Conservation (phyloP, 1,139 yeast genomes). For the Saccharomyces hybrid region DNA sequence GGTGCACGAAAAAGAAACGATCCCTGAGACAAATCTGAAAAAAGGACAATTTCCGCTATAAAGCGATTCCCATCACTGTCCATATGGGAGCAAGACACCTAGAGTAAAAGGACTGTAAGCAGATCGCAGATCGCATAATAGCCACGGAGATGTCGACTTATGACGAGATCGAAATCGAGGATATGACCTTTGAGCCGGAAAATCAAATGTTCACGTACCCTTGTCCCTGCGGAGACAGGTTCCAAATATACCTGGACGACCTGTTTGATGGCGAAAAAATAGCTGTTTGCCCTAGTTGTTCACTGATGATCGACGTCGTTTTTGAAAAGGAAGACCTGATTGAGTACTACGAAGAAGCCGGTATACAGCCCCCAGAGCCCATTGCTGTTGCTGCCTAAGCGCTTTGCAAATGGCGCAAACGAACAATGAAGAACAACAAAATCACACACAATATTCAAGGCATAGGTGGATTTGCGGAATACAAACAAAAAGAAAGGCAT, state of each 20-base stretch:
- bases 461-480: too few relatives aligned
- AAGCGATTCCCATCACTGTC: neutral
- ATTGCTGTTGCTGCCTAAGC: conserved; percentile 14
- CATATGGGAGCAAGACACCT: neutral
- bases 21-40: neutral
- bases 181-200: conserved; percentile 79
- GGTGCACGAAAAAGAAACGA: neutral
- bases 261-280: conserved; percentile 84
- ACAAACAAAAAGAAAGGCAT: neutral
- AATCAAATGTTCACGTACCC: conserved; percentile 86
- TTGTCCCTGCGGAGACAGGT: conserved; percentile 96
- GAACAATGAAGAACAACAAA: too few relatives aligned
- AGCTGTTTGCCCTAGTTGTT: conserved; percentile 96
- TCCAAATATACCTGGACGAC: conserved; percentile 81
- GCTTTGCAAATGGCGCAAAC: too few relatives aligned
- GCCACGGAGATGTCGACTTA: conserved; percentile 46
- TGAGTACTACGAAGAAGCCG: conserved; percentile 37
- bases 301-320: conserved; percentile 85
- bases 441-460: too few relatives aligned
- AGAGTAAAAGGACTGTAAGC: neutral
- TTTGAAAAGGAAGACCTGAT: conserved; percentile 56
- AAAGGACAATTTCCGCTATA: too few relatives aligned
- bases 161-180: conserved; percentile 96
- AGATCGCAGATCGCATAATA: neutral
- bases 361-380: conserved; percentile 24